phyloP scores from a whole-genome alignment of 495 filamentous ascomycete species.

The Penicillium desertorum region DNA sequence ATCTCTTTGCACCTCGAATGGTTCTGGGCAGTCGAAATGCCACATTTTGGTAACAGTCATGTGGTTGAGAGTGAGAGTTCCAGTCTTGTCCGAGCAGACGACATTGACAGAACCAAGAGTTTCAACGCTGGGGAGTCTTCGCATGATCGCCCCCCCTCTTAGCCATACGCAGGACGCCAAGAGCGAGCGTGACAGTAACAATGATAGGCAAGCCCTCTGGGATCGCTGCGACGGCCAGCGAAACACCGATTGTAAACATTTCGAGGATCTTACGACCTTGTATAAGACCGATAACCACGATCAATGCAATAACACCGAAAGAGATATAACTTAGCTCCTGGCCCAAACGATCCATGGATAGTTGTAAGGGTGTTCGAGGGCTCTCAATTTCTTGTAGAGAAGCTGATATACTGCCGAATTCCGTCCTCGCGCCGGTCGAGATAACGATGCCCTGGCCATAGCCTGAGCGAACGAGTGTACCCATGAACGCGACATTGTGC shows the following conservation, averaged over 20 bases:
- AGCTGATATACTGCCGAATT: conserved; percentile 94
- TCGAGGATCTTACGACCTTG: conserved; percentile 88
- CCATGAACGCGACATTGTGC: conserved; percentile 95
- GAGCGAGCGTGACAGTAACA: conserved; percentile 91
- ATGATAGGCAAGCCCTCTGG: conserved; percentile 97
- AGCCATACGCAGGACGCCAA: conserved; percentile 95
- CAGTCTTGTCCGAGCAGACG: conserved; percentile 97
- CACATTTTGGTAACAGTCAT: conserved; percentile 98
- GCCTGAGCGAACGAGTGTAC: conserved; percentile 92
- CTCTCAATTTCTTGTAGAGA: conserved; percentile 92
- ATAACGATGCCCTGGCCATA: conserved; percentile 95
- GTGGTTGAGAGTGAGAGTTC: conserved; percentile 93
- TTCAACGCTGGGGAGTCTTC: conserved; percentile 92
- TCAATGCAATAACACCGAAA: conserved; percentile 89
- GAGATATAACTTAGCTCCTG: conserved; percentile 94
- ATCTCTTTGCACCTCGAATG: conserved; percentile 73
- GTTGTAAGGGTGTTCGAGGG: conserved; percentile 86
- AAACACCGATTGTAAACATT: conserved; percentile 97
- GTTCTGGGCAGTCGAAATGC: conserved; percentile 72
- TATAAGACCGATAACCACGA: conserved; percentile 82
- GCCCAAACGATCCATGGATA: conserved; percentile 95
- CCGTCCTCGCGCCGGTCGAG: conserved; percentile 85
- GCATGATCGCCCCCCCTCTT: conserved; percentile 90
- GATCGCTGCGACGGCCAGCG: conserved; percentile 93
- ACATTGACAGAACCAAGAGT: conserved; percentile 98